Conservation (phyloP, 345 rosid genomes). For the Gossypium thurberi region DNA sequence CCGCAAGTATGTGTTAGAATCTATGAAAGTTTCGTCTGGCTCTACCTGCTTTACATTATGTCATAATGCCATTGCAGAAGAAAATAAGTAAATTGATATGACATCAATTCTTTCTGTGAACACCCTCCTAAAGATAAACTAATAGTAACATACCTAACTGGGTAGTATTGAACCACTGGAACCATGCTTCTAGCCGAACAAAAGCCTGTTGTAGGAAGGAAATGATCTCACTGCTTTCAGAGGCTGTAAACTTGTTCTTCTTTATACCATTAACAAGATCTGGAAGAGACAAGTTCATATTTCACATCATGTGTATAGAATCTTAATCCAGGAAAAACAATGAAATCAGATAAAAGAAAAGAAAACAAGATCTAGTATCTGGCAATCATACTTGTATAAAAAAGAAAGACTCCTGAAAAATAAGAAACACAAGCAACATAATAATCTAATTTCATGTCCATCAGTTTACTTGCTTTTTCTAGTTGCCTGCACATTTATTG, state of each 20-base stretch:
- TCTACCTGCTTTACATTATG: not conserved
- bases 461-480: not conserved
- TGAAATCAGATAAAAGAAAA: not conserved
- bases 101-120: not conserved
- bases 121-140: not conserved
- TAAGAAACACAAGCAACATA: not conserved
- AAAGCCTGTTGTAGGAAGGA: slow-evolving; percentile 64
- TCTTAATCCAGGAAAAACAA: slow-evolving; percentile 4
- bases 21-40: not conserved
- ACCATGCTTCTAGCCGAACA: slow-evolving; percentile 84
- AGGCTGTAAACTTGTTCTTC: slow-evolving; percentile 43
- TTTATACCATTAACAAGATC: slow-evolving; percentile 60
- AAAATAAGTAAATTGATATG: not conserved
- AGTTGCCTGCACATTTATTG: not conserved
- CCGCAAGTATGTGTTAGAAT: not conserved
- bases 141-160: slow-evolving; percentile 52
- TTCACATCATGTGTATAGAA: slow-evolving; percentile 11
- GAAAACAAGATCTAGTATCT: slow-evolving; percentile 3
- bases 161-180: slow-evolving; percentile 79
- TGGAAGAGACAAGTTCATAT: slow-evolving; percentile 20
- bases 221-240: slow-evolving; percentile 51
- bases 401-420: not conserved
- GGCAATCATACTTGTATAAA: not conserved
- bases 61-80: not conserved
- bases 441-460: not conserved